A percentile compares a stretch with the other conserved stretches of the same genome.
phyloP scores from a whole-genome alignment of 75 land plant species.

The Pinus albicaulis region DNA sequence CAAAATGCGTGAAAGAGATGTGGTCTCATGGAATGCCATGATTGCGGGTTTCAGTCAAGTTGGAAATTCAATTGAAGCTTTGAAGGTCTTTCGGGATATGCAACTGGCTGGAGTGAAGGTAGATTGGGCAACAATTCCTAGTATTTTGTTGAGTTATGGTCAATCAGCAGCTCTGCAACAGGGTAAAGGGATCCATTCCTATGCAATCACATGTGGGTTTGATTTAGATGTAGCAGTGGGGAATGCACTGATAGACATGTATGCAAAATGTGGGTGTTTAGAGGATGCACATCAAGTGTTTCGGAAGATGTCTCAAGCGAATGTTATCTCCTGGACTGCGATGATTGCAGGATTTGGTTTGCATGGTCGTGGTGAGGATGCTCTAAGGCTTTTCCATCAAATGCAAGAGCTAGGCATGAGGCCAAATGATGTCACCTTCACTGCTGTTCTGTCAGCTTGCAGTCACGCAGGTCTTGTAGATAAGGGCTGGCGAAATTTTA shows the following conservation, averaged over 20 bases:
- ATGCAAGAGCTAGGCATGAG: constrained; percentile 43
- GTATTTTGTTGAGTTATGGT: constrained; percentile 35
- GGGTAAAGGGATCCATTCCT: constrained; percentile 28
- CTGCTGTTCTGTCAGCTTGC: constrained; percentile 27
- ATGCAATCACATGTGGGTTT: constrained; percentile 21
- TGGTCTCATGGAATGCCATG: constrained; percentile 34
- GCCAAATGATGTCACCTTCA: constrained; percentile 32
- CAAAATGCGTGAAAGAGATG: constrained; percentile 16
- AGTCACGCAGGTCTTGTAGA: constrained; percentile 26
- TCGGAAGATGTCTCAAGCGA: constrained; percentile 11
- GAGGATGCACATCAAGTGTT: constrained; percentile 30
- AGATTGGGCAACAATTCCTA: constrained; percentile 40
- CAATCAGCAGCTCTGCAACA: constrained; percentile 18
- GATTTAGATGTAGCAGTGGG: constrained; percentile 21
- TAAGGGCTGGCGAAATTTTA: constrained; percentile 7
- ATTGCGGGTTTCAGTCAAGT: constrained; percentile 17
- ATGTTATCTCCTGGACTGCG: constrained; percentile 36
- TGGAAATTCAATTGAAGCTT: constrained; percentile 5
- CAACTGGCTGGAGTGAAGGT: constrained; percentile 9
- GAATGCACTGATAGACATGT: constrained; percentile 44
- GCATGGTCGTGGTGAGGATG: constrained; percentile 31
- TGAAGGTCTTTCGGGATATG: constrained; percentile 18
- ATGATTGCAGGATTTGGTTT: constrained; percentile 42
- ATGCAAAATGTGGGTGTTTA: constrained; percentile 35
- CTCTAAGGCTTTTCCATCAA: constrained; percentile 23